These are phyloP conservation scores for Dillenia turbinata DNA, from an alignment of 164 flowering plant genomes.

Conservation along the genomic window DNA sequence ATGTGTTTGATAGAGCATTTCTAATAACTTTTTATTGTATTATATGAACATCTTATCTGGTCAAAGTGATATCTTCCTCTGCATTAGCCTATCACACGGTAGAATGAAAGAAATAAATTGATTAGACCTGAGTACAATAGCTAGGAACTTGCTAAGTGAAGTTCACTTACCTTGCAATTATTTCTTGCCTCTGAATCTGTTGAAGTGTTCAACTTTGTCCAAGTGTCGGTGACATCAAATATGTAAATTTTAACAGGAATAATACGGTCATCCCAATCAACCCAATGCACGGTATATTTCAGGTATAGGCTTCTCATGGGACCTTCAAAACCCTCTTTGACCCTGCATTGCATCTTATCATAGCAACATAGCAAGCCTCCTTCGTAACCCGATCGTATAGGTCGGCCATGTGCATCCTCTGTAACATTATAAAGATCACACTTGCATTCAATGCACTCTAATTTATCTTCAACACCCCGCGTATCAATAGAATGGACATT, in stretches of 20 bases:
- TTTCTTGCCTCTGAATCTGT: slow-evolving; percentile 14
- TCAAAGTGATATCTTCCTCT: no score
- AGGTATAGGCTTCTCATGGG: slow-evolving; percentile 50
- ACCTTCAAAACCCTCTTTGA: slow-evolving; percentile 40
- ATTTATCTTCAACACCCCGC: slow-evolving; percentile 63
- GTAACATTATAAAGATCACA: slow-evolving; percentile 82
- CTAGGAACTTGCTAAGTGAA: neutral
- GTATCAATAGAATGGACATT: slow-evolving; percentile 94
- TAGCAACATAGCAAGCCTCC: slow-evolving; percentile 82
- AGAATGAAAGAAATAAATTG: no score
- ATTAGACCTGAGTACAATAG: no score
- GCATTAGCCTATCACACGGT: no score
- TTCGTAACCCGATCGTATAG: slow-evolving; percentile 40
- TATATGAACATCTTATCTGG: no score
- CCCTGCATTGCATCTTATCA: slow-evolving; percentile 59
- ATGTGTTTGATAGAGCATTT: no score
- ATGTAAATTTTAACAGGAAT: slow-evolving; percentile 79
- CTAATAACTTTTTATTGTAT: no score
- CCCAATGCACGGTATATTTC: slow-evolving; percentile 75
- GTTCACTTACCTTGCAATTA: slow-evolving; percentile 46
- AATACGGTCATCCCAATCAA: slow-evolving; percentile 61
- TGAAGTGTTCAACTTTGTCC: slow-evolving; percentile 28
- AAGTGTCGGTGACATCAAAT: slow-evolving; percentile 76
- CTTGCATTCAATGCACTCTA: slow-evolving; percentile 88
- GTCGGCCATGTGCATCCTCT: slow-evolving; percentile 36